A percentile compares a stretch with the other conserved stretches of the same genome.
These are phyloP conservation scores for Cladosporium austrohemisphaericum DNA, from an alignment of 2,329 filamentous ascomycete genomes.

Conservation along the genomic window DNA sequence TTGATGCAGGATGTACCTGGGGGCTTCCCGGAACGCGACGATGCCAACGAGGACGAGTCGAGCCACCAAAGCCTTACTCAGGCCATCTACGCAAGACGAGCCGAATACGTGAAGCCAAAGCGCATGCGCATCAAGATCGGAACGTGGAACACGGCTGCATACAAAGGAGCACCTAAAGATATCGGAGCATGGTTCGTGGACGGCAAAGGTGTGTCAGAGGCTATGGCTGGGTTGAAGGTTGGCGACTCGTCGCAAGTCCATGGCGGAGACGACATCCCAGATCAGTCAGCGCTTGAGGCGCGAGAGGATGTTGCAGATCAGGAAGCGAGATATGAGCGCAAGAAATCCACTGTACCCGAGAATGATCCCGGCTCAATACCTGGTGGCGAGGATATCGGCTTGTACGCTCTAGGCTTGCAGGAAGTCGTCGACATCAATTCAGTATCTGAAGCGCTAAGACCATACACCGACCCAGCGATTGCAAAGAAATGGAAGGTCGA, in stretches of 20 bases:
- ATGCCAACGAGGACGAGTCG: slow-evolving; percentile 21
- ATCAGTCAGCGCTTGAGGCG: slow-evolving; percentile 27
- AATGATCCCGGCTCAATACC: slow-evolving; percentile 47
- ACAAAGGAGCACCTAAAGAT: slow-evolving; percentile 81
- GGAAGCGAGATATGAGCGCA: slow-evolving; percentile 44
- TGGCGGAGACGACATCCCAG: slow-evolving; percentile 12
- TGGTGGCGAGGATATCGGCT: slow-evolving; percentile 67
- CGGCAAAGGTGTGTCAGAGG: slow-evolving; percentile 65
- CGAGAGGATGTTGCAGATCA: slow-evolving; percentile 46
- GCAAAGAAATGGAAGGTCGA: slow-evolving; percentile 77
- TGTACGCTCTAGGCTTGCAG: slow-evolving; percentile 88
- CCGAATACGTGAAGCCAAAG: slow-evolving; percentile 74
- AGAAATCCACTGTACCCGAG: slow-evolving; percentile 42
- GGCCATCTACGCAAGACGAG: slow-evolving; percentile 65
- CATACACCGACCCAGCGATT: slow-evolving; percentile 68
- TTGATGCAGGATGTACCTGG: slow-evolving; percentile 48
- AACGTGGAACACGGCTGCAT: slow-evolving; percentile 89
- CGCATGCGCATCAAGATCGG: slow-evolving; percentile 83
- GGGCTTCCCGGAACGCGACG: slow-evolving; percentile 39
- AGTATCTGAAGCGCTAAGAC: slow-evolving; percentile 71
- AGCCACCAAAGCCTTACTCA: slow-evolving; percentile 43
- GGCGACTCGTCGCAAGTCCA: slow-evolving; percentile 21
- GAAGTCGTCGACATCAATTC: slow-evolving; percentile 86
- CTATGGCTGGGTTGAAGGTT: slow-evolving; percentile 53
- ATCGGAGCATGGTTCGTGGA: slow-evolving; percentile 83